Percentiles rank a stretch among this genome's conserved stretches.
Conservation (phyloP, 306 rosid genomes). For the Acacia crassicarpa region DNA sequence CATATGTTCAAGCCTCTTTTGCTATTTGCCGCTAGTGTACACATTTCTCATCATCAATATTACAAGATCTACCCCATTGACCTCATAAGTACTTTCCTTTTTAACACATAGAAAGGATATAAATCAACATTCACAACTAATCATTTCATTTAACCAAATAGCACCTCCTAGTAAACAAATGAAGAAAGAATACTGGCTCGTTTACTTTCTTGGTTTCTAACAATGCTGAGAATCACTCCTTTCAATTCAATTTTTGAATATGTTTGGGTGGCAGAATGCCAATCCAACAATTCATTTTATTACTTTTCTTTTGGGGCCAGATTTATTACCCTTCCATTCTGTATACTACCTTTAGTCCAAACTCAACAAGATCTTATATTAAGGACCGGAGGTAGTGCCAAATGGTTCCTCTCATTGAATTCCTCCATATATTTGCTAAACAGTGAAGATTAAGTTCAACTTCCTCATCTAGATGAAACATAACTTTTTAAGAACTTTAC, state of each 20-base stretch:
- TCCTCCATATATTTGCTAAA: neutral
- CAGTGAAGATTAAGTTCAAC: neutral
- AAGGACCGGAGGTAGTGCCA: neutral
- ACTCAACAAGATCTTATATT: too few species aligned
- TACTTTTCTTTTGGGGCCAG: neutral
- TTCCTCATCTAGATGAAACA: neutral
- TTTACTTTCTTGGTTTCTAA: neutral
- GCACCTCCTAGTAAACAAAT: neutral
- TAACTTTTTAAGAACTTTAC: neutral
- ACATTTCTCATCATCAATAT: neutral
- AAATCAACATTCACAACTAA: constrained; percentile 2
- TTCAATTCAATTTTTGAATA: too few species aligned
- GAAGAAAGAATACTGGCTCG: neutral
- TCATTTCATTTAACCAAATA: neutral
- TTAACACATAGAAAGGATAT: neutral
- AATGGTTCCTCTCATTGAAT: neutral
- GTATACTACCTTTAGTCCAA: neutral
- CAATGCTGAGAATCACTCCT: neutral
- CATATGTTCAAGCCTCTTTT: neutral
- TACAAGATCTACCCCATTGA: neutral
- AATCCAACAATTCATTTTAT: neutral
- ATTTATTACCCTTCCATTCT: neutral
- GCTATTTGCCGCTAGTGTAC: neutral
- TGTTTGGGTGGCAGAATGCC: neutral
- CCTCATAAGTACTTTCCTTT: neutral